Conservation (phyloP, 257 asterid species). For the Perilla frutescens region DNA sequence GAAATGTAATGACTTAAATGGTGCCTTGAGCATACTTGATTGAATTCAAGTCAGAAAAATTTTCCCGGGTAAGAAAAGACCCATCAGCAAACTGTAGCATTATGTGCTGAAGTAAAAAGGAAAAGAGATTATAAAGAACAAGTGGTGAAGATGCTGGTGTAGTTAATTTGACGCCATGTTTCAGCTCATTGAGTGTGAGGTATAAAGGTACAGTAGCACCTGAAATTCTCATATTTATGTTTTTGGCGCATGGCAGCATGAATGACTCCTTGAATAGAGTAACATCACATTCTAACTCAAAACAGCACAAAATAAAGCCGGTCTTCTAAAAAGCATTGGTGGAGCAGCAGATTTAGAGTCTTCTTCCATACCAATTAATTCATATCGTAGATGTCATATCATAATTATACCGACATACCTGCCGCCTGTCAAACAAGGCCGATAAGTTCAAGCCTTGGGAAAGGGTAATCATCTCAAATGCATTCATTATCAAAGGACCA, state of each 20-base stretch:
- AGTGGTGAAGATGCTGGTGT: not conserved
- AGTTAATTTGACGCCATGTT: slow-evolving; percentile 8
- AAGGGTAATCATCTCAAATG: slow-evolving; percentile 96
- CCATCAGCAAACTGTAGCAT: not conserved
- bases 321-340: not conserved
- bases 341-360: not conserved
- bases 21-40: not conserved
- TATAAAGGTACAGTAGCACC: not conserved
- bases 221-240: not conserved
- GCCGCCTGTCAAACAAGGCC: slow-evolving; percentile 92
- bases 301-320: not conserved
- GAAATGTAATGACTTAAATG: not conserved
- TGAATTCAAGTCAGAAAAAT: not conserved
- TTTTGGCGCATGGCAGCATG: not conserved
- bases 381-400: slow-evolving; percentile 3
- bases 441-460: slow-evolving; percentile 97
- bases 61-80: not conserved
- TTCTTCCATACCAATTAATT: slow-evolving; percentile 13
- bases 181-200: not conserved
- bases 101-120: not conserved
- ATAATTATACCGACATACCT: slow-evolving; percentile 49
- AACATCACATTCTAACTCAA: not conserved
- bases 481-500: slow-evolving; percentile 94
- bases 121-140: not conserved
- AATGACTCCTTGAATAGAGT: not conserved